These are phyloP conservation scores for Cladorrhinum sp. DNA, from an alignment of 2,329 filamentous ascomycete genomes.

Conservation along the genomic window DNA sequence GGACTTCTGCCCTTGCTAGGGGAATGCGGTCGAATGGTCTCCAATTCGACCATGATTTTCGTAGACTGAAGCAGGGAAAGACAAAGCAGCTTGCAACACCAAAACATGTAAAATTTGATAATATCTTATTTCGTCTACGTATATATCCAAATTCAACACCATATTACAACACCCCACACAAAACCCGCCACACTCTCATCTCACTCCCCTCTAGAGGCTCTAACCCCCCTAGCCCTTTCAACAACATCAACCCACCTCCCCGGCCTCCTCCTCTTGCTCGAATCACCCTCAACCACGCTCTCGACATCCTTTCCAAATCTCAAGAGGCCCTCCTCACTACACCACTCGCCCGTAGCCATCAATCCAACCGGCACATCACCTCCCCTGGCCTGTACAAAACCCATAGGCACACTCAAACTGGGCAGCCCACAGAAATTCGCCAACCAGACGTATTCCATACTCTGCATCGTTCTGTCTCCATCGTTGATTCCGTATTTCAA, in stretches of 20 bases:
- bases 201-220: conserved; percentile 6
- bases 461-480: conserved; percentile 44
- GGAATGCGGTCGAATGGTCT: no score
- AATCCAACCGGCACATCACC: conserved; percentile 50
- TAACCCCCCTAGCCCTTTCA: conserved; percentile 30
- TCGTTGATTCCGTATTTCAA: conserved; percentile 43
- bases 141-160: no score
- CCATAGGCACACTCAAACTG: conserved; percentile 44
- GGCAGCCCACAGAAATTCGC: conserved; percentile 51
- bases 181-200: no score
- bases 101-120: no score
- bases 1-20: background rate
- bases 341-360: conserved; percentile 57
- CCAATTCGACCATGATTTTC: no score
- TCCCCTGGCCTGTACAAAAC: conserved; percentile 38
- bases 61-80: no score
- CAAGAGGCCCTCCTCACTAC: conserved; percentile 46
- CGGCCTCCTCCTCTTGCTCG: background rate
- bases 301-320: conserved; percentile 48
- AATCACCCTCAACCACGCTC: conserved; percentile 31
- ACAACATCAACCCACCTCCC: conserved; percentile 47
- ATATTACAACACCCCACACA: background rate
- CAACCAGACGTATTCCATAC: conserved; percentile 51
- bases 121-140: no score
- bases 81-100: no score